phyloP scores from a whole-genome alignment of 306 rosid genomes.

The Spatholobus suberectus region DNA sequence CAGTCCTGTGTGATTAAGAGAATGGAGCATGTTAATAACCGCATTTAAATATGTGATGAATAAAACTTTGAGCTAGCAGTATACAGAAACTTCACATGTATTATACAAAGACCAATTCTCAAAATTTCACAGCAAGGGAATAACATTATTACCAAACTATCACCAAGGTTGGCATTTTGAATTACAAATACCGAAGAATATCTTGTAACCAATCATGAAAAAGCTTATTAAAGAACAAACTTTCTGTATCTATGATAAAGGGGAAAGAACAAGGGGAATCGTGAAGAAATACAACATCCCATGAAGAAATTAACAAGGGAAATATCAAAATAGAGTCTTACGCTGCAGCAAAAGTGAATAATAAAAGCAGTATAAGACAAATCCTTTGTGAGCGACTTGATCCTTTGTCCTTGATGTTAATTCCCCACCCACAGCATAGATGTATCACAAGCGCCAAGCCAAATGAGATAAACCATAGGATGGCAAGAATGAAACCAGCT shows the following conservation, averaged over 20 bases:
- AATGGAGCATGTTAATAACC: slow-evolving; percentile 37
- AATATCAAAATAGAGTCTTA: slow-evolving; percentile 49
- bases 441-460: slow-evolving; percentile 77
- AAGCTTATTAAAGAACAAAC: background rate
- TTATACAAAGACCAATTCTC: slow-evolving; percentile 6
- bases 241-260: background rate
- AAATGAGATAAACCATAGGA: slow-evolving; percentile 84
- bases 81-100: slow-evolving; percentile 13
- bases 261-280: background rate
- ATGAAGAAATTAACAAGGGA: slow-evolving; percentile 12
- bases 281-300: slow-evolving; percentile 4
- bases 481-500: slow-evolving; percentile 79
- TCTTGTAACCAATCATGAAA: slow-evolving; percentile 7
- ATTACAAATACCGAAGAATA: background rate
- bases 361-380: slow-evolving; percentile 72
- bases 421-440: slow-evolving; percentile 89
- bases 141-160: background rate
- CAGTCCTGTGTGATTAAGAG: slow-evolving; percentile 70
- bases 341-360: slow-evolving; percentile 84
- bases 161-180: background rate
- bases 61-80: background rate
- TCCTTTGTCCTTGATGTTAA: slow-evolving; percentile 68
- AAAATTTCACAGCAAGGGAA: slow-evolving; percentile 2
- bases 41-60: background rate
- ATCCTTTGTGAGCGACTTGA: slow-evolving; percentile 73